Evolutionary conservation across 1,139 yeast genomes (phyloP), one percentile per base, ranked within the genome.

Genomic region (Williopsis jadinii): DNA sequence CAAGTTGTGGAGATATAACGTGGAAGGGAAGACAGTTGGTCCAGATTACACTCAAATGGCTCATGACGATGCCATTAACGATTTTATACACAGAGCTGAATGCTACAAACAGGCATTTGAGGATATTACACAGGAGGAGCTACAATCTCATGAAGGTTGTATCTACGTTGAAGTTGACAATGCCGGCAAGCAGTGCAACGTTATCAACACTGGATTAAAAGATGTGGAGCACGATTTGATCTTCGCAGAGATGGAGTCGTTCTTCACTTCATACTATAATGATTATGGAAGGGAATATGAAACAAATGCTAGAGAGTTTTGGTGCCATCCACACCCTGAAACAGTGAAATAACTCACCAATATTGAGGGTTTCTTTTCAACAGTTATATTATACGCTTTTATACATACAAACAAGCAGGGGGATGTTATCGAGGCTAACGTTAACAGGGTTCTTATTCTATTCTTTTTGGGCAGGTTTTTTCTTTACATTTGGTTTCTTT

Each of bases 1-100:
- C 30, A 61, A 64, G 15, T 60, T 68, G 29, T 61, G 75, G 56
- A 58, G 73, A 45, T 81, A 60, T 58, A 82, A 82, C 59, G 77
- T 81, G 41, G 78, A 73, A 51, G 73, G 77, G 40, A 82, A 82
- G 59, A 71, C 86, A 2, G 66, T 64, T 29, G 75, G 76, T 54
- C 70, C 69, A 34, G 84, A 78, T 55, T 78, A 78, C 55, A 61
- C 56, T 32, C 71, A 70, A 42, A 64, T 66, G 46, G 71, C 71
- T 34, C 72, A 73, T 49, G 67, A 66, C 29, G 55, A 58, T 12
- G 79, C 87, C 6, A 70, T 80, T n/a, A 50, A 61, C 9, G 88
- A 82, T 61, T 82, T 82, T 53, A 68, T 79, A 36, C 63, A 66
- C 42, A 67, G 90, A 47, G 64, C 80, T n/a, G 61, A 66, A 32